Percentiles rank a stretch among this genome's conserved stretches.
Conservation (phyloP, 31 red algal genomes). For the Odonthalia washingtoniensis region DNA sequence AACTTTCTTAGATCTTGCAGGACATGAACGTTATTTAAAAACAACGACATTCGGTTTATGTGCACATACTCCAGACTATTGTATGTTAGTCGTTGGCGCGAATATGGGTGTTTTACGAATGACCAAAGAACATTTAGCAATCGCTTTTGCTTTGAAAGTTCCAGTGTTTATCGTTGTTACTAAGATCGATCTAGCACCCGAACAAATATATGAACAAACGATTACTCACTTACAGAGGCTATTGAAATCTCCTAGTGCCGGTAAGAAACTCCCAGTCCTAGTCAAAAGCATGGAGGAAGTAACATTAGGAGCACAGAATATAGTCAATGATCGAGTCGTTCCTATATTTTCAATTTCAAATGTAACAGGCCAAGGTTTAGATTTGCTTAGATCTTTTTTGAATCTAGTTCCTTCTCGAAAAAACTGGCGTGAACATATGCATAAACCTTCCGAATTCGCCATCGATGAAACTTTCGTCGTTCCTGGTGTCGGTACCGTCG, state of each 20-base stretch:
- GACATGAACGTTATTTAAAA: slow-evolving; percentile 98
- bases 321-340: slow-evolving; percentile 97
- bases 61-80: slow-evolving; percentile 97
- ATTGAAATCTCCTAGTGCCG: slow-evolving; percentile 91
- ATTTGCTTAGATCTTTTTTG: slow-evolving; percentile 86
- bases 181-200: slow-evolving; percentile 94
- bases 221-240: slow-evolving; percentile 82
- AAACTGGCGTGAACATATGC: slow-evolving; percentile 90
- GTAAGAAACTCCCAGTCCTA: slow-evolving; percentile 92
- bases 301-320: slow-evolving; percentile 88
- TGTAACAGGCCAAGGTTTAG: slow-evolving; percentile 96
- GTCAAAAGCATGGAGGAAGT: slow-evolving; percentile 90
- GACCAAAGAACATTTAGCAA: slow-evolving; percentile 98
- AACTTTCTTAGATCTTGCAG: slow-evolving; percentile 98
- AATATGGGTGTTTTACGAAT: slow-evolving; percentile 99
- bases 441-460: slow-evolving; percentile 89
- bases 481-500: slow-evolving; percentile 97
- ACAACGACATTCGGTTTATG: slow-evolving; percentile 99
- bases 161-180: slow-evolving; percentile 97
- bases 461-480: slow-evolving; percentile 98
- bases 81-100: slow-evolving; percentile 95
- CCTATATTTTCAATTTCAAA: slow-evolving; percentile 97
- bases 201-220: slow-evolving; percentile 91
- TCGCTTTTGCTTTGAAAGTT: slow-evolving; percentile 93
- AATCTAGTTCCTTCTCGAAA: slow-evolving; percentile 92